phyloP scores from a whole-genome alignment of 495 filamentous ascomycete species.

The Lasiosphaeriaceae sp. region DNA sequence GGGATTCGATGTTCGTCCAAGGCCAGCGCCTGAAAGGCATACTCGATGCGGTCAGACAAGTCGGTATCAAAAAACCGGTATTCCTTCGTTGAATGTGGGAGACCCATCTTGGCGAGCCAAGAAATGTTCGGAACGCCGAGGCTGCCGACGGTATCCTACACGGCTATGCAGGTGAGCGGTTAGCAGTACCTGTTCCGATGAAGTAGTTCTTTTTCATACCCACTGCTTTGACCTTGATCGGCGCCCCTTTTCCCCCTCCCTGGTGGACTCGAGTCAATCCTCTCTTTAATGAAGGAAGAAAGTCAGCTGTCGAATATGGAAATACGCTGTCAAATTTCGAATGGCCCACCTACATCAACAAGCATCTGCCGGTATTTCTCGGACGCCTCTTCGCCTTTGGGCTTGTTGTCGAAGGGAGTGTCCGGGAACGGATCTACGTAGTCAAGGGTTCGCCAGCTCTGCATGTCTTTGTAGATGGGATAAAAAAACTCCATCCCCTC shows the following conservation, averaged over 20 bases:
- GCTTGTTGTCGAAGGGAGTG: slow-evolving; percentile 57
- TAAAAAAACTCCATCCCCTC: slow-evolving; percentile 61
- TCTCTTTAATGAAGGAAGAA: slow-evolving; percentile 27
- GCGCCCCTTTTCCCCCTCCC: slow-evolving; percentile 24
- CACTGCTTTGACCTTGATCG: slow-evolving; percentile 48
- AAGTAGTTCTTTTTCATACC: slow-evolving; percentile 10
- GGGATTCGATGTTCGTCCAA: slow-evolving; percentile 63
- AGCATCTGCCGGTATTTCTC: slow-evolving; percentile 32
- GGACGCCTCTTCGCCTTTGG: slow-evolving; percentile 36
- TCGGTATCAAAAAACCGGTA: slow-evolving; percentile 59
- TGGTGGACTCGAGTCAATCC: slow-evolving; percentile 35
- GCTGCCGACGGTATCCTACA: slow-evolving; percentile 61
- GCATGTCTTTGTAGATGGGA: slow-evolving; percentile 61
- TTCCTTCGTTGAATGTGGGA: slow-evolving; percentile 48
- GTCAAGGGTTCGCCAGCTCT: slow-evolving; percentile 49
- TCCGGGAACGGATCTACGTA: slow-evolving; percentile 55
- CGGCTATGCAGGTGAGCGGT: slow-evolving; percentile 14
- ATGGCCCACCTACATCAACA: slow-evolving; percentile 21
- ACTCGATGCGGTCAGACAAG: slow-evolving; percentile 54
- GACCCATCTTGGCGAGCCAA: slow-evolving; percentile 33
- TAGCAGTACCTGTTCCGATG: neutral
- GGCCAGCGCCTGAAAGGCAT: slow-evolving; percentile 72
- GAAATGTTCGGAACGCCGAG: slow-evolving; percentile 47
- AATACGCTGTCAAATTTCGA: slow-evolving; percentile 13
- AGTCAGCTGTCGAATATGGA: slow-evolving; percentile 5